Percentiles rank a stretch among this genome's conserved stretches.
Evolutionary conservation across 805 yeast genomes (phyloP).

Genomic region (Suhomyces emberorum): DNA sequence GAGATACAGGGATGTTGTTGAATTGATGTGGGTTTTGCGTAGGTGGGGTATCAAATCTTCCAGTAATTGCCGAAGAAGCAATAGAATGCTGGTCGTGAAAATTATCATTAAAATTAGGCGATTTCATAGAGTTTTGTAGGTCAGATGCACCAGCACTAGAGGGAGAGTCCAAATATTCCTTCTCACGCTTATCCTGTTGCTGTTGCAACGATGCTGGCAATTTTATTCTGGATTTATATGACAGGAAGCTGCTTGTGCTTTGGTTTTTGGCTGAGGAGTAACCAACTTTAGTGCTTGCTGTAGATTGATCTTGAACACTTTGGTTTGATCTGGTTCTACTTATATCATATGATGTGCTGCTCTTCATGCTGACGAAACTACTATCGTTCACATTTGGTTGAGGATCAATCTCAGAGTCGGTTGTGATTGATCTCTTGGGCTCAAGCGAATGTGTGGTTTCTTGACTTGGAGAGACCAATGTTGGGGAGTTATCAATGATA

Average conservation of each 20-base stretch:
- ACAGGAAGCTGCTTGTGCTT: conserved; percentile 22
- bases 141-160: background rate
- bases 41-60: conserved; percentile 7
- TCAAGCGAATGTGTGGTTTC: background rate
- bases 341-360: conserved; percentile 4
- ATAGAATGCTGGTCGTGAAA: conserved; percentile 2
- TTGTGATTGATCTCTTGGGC: background rate
- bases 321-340: conserved; percentile 6
- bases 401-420: background rate
- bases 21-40: conserved; percentile 8
- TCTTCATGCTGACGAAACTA: conserved; percentile 3
- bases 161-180: background rate
- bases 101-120: conserved; percentile 3
- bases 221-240: conserved; percentile 32
- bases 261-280: conserved; percentile 12
- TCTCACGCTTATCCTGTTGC: conserved; percentile 7
- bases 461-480: background rate
- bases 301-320: conserved; percentile 3
- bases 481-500: background rate
- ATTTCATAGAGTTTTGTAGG: conserved; percentile 3
- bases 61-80: conserved; percentile 3
- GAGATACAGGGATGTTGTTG: background rate
- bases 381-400: background rate
- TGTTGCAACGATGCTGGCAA: conserved; percentile 29
- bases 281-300: conserved; percentile 1